Evolutionary conservation across 306 rosid genomes (phyloP), one percentile per base, ranked within the genome.

Genomic region (Prunus mira): DNA sequence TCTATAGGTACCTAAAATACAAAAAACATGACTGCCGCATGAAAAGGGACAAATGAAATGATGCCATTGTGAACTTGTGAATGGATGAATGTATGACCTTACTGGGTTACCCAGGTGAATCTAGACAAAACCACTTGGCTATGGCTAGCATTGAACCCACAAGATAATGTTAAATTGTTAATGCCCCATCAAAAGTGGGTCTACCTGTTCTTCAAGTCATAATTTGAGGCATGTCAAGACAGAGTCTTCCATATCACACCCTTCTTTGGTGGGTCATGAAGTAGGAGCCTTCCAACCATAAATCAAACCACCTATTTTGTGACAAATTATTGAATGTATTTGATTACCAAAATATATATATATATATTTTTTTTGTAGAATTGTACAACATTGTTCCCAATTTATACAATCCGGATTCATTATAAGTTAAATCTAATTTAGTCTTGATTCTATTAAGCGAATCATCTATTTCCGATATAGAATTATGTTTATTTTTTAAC

Each of bases 21-120:
- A 19, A 27, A 58, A 64, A 64, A 34, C 57, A 57, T 24, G 80
- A 75, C 68, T 67, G 83, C 79, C 56, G 49, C 49, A 62, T 30
- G 61, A 47, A 77, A 82, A 74, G 52, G 52, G 79, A 73, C 87
- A 74, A 66, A 64, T 19, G 30, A 69, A 73, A 20, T 25, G 49
- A 63, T 41, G 54, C 2, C 9, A 2, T 60, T 28, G 54, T 12
- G 13, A 8, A 50, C 41, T 34, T 34, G 41, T 34, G 41, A 34
- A 34, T 34, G 41, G 2, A 5, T 34, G 43, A 68, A 68, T 6
- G 34, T 3, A 13, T 43, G 63, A 55, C 65, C 65, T 12, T 54
- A 3, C 13, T 18, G n/a, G 32, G 34, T 45, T 3, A 38, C 62
- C 38, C 67, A 57, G 24, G 67, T 72, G 76, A 46, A 57, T 57